Conservation (phyloP, 352 stramenopile genomes). For the Globisporangium recalcitrans region DNA sequence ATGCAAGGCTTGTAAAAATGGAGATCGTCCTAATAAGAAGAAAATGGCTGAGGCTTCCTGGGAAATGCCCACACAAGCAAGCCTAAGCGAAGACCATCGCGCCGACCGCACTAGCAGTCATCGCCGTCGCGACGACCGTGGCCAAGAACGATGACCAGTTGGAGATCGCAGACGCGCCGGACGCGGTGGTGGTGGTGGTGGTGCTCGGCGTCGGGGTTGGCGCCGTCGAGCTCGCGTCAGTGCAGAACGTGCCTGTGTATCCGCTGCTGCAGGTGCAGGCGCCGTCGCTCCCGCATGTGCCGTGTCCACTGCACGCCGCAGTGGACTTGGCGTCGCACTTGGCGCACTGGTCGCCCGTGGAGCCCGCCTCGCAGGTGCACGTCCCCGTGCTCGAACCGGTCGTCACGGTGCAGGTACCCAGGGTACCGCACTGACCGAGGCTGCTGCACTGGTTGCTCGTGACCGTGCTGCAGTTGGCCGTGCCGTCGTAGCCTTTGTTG, state of each 20-base stretch:
- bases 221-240: slow-evolving; percentile 7
- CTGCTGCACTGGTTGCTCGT: slow-evolving; percentile 71
- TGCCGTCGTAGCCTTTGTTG: slow-evolving; percentile 60
- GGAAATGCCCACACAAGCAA: too few relatives aligned
- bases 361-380: slow-evolving; percentile 47
- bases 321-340: slow-evolving; percentile 41
- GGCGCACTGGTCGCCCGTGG: slow-evolving; percentile 59
- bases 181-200: slow-evolving; percentile 4
- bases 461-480: slow-evolving; percentile 42
- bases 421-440: slow-evolving; percentile 56
- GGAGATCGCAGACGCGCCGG: background rate
- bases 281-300: slow-evolving; percentile 37
- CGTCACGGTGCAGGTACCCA: slow-evolving; percentile 41
- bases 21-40: too few relatives aligned
- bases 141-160: slow-evolving; percentile 13
- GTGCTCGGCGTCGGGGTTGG: slow-evolving; percentile 1
- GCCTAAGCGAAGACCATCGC: slow-evolving; percentile 32
- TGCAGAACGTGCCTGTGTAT: slow-evolving; percentile 68
- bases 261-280: slow-evolving; percentile 47
- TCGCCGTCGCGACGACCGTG: slow-evolving; percentile 12
- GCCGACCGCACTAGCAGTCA: slow-evolving; percentile 12
- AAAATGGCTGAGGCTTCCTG: too few relatives aligned
- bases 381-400: slow-evolving; percentile 24
- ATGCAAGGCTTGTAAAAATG: too few relatives aligned
- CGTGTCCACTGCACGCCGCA: slow-evolving; percentile 41